Conservation (phyloP, 2,329 filamentous ascomycete genomes). For the Claviceps humidiphila region DNA sequence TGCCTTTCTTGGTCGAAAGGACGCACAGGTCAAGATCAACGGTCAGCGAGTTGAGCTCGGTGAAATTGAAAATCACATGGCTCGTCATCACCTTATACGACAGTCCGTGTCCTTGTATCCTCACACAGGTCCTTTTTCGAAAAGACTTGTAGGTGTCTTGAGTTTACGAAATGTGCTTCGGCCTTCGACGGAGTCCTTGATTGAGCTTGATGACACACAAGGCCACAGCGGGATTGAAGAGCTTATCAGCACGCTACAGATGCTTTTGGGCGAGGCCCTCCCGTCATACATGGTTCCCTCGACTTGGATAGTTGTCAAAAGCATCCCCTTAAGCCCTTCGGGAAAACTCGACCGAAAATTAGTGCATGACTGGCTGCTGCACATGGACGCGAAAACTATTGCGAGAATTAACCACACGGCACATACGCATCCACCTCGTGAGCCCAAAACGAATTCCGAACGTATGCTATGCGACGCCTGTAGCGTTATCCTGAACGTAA, state of each 20-base stretch:
- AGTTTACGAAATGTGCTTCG: not conserved
- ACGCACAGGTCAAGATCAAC: conserved; percentile 35
- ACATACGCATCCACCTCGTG: not conserved
- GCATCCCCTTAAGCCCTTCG: conserved; percentile 6
- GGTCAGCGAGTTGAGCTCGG: conserved; percentile 35
- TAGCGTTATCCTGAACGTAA: conserved; percentile 26
- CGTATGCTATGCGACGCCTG: conserved; percentile 17
- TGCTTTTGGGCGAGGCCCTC: conserved; percentile 3
- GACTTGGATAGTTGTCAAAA: not conserved
- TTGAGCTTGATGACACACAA: conserved; percentile 1
- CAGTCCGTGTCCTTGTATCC: not conserved
- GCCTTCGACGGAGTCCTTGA: not conserved
- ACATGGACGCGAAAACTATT: not conserved
- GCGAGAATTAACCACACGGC: not conserved
- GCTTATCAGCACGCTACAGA: conserved; percentile 4
- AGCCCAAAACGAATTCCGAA: conserved; percentile 2
- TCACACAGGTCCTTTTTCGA: not conserved
- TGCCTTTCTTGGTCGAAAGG: conserved; percentile 26
- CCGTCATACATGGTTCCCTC: conserved; percentile 3
- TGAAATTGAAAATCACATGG: conserved; percentile 11
- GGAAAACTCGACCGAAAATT: conserved; percentile 9
- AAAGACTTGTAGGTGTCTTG: conserved; percentile 1
- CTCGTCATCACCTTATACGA: not conserved
- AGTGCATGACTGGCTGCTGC: conserved; percentile 4
- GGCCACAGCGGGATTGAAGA: conserved; percentile 1